Evolutionary conservation across 2,329 filamentous ascomycete species (phyloP), one percentile per base, ranked within the genome.

Genomic region (Colletotrichum sublineola): DNA sequence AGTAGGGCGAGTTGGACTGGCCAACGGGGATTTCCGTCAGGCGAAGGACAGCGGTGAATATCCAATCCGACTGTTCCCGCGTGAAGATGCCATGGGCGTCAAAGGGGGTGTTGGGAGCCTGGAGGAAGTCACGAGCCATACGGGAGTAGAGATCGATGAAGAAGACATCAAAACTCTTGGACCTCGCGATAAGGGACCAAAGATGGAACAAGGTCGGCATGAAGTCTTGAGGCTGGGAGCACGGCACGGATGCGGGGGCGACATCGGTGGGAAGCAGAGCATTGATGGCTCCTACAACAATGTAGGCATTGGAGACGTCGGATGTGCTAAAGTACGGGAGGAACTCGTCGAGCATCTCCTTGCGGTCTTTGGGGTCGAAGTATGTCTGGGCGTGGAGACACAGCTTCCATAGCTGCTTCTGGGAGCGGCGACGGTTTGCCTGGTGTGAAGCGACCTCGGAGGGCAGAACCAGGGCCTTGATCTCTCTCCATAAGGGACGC

Each of bases 11-110:
- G 57, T 94, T 97, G 3, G 96, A 93, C 83, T 99, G 96, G 3
- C 96, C 96, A 15, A 99, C 96, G 2, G 96, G 96, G 67, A 99
- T 99, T 80, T 98, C 96, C 18, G 97, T 91, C 67, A 99, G 82
- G 61, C 97, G 90, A 68, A 99, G 84, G 69, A 98, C 91, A 12
- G 96, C 93, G 0, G 96, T 98, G 81, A 98, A 98, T 76, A 99
- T 93, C 70, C 97, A 87, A 71, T 96, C 93, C 0, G 95, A 96
- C 82, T 99, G 96, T 75, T 97, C 95, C 75, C 91, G 90, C 1
- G 94, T 97, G 82, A 97, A 98, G 75, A 99, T 93, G 75, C 96
- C 96, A 83, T 95, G 92, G 76, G 95, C 90, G 2, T 91, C 91
- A 79, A 97, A 98, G 0, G 92, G 89, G 4, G 97, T 89, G 78